A percentile compares a stretch with the other conserved stretches of the same genome.
These are phyloP conservation scores for Microstegium vimineum DNA, from an alignment of 176 grass and related monocot genomes.

Conservation along the genomic window DNA sequence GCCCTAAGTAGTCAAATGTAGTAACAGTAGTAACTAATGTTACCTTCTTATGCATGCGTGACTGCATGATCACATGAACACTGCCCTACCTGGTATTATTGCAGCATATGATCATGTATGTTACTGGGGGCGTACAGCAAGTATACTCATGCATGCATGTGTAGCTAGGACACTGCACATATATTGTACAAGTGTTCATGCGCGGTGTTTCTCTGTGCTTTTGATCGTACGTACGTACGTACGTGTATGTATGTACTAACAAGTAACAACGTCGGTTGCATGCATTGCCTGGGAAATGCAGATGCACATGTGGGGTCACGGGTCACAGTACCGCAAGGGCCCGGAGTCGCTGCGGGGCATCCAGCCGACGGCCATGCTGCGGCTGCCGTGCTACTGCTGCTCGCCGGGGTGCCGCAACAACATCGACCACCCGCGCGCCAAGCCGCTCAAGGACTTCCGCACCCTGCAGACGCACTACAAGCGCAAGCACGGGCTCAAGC, in stretches of 20 bases:
- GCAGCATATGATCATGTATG: neutral
- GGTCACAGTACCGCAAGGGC: constrained; percentile 88
- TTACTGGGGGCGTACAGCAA: no score
- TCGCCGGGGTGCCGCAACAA: constrained; percentile 80
- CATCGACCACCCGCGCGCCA: constrained; percentile 88
- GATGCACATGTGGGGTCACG: constrained; percentile 99
- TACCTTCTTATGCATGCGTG: no score
- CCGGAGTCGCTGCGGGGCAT: constrained; percentile 82
- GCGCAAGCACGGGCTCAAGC: constrained; percentile 82
- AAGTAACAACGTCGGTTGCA: no score
- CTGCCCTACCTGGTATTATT: neutral
- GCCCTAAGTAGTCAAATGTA: neutral
- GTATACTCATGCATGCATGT: neutral
- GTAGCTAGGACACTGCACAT: neutral
- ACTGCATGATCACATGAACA: neutral
- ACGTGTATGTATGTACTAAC: no score
- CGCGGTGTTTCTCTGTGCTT: neutral
- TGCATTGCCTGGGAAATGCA: neutral
- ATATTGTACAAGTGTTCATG: neutral
- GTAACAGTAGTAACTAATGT: neutral
- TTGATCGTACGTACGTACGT: neutral
- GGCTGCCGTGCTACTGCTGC: constrained; percentile 95
- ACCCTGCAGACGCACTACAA: constrained; percentile 99
- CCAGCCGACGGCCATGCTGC: constrained; percentile 93
- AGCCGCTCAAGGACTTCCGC: constrained; percentile 95